A percentile compares a stretch with the other conserved stretches of the same genome.
Evolutionary conservation across 31 red algal species (phyloP).

Genomic region (Endocladia muricata): DNA sequence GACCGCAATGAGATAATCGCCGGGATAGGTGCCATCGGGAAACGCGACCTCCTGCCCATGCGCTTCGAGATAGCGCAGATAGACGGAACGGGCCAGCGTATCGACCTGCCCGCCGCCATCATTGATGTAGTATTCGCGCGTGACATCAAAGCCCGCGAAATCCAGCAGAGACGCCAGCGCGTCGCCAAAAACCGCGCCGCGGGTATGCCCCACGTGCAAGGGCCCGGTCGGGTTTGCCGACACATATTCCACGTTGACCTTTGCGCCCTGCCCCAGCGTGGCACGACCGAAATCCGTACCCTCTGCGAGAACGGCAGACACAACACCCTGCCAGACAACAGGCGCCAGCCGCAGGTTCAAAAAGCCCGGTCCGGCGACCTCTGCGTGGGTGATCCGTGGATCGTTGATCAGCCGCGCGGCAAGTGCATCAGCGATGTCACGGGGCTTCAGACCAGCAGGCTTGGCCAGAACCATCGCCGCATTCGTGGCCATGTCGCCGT

Average conservation of each 20-base stretch:
- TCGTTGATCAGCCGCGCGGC: neutral
- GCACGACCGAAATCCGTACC: neutral
- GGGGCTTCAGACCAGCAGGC: neutral
- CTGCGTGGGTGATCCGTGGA: neutral
- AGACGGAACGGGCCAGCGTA: neutral
- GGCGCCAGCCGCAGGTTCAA: neutral
- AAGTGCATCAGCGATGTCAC: neutral
- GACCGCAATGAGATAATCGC: neutral
- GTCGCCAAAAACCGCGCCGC: neutral
- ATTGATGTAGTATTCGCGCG: neutral
- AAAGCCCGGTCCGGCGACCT: neutral
- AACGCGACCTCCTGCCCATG: neutral
- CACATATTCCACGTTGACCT: neutral
- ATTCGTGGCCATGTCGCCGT: neutral
- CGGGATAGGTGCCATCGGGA: neutral
- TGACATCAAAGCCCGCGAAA: neutral
- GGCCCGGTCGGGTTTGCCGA: neutral
- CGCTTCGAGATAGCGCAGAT: neutral
- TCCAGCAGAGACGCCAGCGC: neutral
- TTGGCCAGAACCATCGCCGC: neutral
- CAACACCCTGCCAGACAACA: neutral
- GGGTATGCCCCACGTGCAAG: neutral
- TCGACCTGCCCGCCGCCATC: neutral
- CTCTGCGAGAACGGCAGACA: neutral
- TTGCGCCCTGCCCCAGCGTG: neutral